Base-by-base conservation (phyloP, 108 stramenopile species). In the Cyclostephanos invisitatus region DNA sequence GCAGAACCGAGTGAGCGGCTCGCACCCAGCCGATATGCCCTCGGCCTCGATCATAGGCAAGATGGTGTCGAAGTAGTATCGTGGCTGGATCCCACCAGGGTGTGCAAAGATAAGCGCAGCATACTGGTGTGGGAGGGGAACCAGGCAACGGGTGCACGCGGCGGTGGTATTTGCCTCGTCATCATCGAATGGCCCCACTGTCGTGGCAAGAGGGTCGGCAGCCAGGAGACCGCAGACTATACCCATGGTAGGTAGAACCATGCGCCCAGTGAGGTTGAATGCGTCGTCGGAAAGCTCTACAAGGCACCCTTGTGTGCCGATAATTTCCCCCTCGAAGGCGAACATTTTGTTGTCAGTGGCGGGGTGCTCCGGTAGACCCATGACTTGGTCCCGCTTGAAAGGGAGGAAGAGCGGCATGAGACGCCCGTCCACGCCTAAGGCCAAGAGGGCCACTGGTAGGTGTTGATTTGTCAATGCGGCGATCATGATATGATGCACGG, bases 301-400 rank as follows among this genome's bases (percentile, higher is more conserved):
- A 8, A 28, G 14, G 12, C 5, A 6, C 2, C 64, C 64, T 27
- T 65, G 46, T 15, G 25, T 46, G 7, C 3, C 44, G 25, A 65
- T 49, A 47, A 65, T 25, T 20, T 65, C 46, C 11, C 64, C 64
- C 2, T 65, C 47, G 7, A 47, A 49, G n/a, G 47, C 64, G 27
- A 65, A 65, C 10, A 65, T 28, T 27, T 65, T 65, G 27, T 22
- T 36, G 60, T 70, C 58, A 9, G 40, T n/a, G 9, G 68, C 57
- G 20, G 68, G n/a, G 21, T 68, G 62, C 22, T 20, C 56, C 29
- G 18, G 56, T 1, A 17, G 4, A 0, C 28, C 56, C 73, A 29
- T 74, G 73, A 73, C 73, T 68, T 44, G 73, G 79, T 36, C 53
- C 63, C 7, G 73, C 69, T 12, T 62, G 63, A 64, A 57, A 62